Evolutionary conservation across 306 rosid species (phyloP), one percentile per base, ranked within the genome.

Genomic region (Glycine latifolia): DNA sequence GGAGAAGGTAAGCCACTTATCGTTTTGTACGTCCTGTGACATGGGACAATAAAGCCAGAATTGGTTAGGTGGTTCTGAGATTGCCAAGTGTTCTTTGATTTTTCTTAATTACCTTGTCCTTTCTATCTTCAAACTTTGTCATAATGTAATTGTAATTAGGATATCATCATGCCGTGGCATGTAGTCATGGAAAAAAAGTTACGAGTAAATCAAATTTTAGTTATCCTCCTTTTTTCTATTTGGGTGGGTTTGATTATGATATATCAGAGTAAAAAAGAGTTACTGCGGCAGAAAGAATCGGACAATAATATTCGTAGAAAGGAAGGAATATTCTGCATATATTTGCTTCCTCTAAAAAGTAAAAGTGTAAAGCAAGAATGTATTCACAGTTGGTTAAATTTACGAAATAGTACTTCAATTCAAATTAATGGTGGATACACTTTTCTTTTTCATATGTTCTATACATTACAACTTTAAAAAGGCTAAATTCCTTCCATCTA

Each of bases 1-100:
- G 86, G 75, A 89, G 80, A 86, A 84, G 82, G 77, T 72, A 85
- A 81, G 7, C 97, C 97, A 83, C 87, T 67, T 71, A 73, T 86
- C 68, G 54, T 76, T 47, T 67, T 60, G 67, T 26, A 26, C 31
- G 31, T 76, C 20, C 53, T 60, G 43, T 76, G 53, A 69, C 65
- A 13, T 20, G 46, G 81, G 77, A 60, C 63, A 58, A 17, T 3
- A 87, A 81, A 6, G 10, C 15, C 16, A 47, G 31, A 61, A 12
- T 54, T 54, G 1, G 68, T 83, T 90, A 73, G 89, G 88, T 92
- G 91, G 94, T 76, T 84, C 84, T 26, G 10, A 72, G 79, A 49
- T 78, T 87, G 92, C 87, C 97, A 89, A 5, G 79, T 88, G 61
- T 77, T 82, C 71, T 8, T 68, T 71, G 17, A 41, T 79, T 79